Percentiles rank a stretch among this genome's conserved stretches.
Evolutionary conservation across 805 yeast species (phyloP).

Genomic region (Hanseniaspora lindneri): DNA sequence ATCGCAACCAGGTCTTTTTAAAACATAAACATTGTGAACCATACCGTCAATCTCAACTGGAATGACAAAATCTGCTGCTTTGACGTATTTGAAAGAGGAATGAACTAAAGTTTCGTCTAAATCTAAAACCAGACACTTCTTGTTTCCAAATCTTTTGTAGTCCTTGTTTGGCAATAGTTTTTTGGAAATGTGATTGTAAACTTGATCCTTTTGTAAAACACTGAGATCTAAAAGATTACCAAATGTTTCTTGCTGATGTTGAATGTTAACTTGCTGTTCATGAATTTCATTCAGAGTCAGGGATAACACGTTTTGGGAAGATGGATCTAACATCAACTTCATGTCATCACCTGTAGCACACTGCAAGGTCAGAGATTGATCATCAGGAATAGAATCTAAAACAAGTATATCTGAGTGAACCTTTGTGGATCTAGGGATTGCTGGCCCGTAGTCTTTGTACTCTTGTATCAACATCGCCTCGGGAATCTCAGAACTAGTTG

Average conservation of each 20-base stretch:
- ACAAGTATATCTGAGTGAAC: background rate
- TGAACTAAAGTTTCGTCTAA: conserved; percentile 94
- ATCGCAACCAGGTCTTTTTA: conserved; percentile 96
- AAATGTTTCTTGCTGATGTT: conserved; percentile 22
- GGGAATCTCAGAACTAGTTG: conserved; percentile 7
- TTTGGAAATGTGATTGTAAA: conserved; percentile 51
- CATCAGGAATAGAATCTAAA: background rate
- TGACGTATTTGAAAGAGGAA: conserved; percentile 79
- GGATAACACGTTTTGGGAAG: conserved; percentile 19
- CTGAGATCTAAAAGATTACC: conserved; percentile 44
- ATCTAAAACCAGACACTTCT: conserved; percentile 82
- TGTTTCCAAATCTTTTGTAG: conserved; percentile 35
- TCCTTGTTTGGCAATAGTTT: conserved; percentile 47
- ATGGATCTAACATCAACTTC: conserved; percentile 19
- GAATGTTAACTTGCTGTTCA: conserved; percentile 18
- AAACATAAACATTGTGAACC: conserved; percentile 87
- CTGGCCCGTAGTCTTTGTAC: conserved; percentile 11
- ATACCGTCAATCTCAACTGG: conserved; percentile 95
- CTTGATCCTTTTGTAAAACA: conserved; percentile 60
- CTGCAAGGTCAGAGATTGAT: conserved; percentile 10
- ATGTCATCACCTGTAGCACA: conserved; percentile 18
- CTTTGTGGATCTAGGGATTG: conserved; percentile 7
- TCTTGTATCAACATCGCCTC: conserved; percentile 11
- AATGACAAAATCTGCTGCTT: conserved; percentile 90
- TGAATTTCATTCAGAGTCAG: conserved; percentile 16